phyloP scores from a whole-genome alignment of 148 eudicot species.

The Cornus suecica region DNA sequence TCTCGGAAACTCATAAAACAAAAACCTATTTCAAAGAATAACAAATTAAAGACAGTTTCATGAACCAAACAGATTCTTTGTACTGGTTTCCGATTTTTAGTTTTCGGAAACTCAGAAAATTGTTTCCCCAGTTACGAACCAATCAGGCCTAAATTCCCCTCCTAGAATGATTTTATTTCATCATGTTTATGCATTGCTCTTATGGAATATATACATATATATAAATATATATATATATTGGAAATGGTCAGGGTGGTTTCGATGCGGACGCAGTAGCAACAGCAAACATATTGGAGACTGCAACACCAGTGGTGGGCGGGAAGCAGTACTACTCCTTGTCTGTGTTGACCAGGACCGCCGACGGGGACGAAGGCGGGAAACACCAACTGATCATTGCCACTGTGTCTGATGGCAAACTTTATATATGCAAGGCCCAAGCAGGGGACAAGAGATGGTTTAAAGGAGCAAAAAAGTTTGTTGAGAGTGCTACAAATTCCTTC shows the following conservation, averaged over 20 bases:
- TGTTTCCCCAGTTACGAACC: no score
- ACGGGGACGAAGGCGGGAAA: conserved; percentile 97
- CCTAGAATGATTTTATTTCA: no score
- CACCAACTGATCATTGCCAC: conserved; percentile 86
- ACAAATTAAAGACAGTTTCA: no score
- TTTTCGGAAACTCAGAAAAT: no score
- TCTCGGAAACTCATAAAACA: no score
- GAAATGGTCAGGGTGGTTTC: conserved; percentile 77
- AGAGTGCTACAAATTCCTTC: conserved; percentile 71
- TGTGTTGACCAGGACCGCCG: conserved; percentile 92
- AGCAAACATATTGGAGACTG: conserved; percentile 73
- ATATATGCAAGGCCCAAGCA: conserved; percentile 98
- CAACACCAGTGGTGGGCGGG: conserved; percentile 55
- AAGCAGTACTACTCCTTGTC: conserved; percentile 67
- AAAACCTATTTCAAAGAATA: no score
- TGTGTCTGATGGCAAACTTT: conserved; percentile 70
- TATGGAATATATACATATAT: background rate
- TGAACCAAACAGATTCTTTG: no score
- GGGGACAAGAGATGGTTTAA: conserved; percentile 99
- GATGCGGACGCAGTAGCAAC: conserved; percentile 71
- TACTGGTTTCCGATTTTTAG: no score
- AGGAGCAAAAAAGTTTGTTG: conserved; percentile 86
- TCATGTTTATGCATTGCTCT: background rate
- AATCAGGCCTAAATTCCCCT: no score
- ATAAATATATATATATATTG: no score